Evolutionary conservation across 345 rosid genomes (phyloP), one percentile per base, ranked within the genome.

Genomic region (Brassica juncea): DNA sequence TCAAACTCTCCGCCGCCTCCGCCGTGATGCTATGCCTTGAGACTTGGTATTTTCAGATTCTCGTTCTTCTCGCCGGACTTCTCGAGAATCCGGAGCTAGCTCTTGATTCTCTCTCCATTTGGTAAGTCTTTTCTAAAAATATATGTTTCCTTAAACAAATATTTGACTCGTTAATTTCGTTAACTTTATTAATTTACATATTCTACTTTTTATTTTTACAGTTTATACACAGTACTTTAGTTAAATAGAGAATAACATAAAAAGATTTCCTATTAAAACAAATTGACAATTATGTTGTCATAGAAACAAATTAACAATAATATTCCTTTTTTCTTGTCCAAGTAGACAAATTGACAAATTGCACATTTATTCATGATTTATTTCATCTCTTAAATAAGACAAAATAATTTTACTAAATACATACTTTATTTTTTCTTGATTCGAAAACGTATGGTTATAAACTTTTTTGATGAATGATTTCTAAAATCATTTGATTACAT

Each of bases 21-120:
- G 89, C 89, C 6, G 87, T 86, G 54, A 88, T 88, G 91, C 74
- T 86, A 59, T 86, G 87, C 78, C 83, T 88, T 21, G 89, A 88
- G 79, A 68, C 83, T 16, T 84, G 91, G 91, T 86, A 86, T 47
- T 84, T 82, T 54, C 88, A 88, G 78, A 67, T 86, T 9, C 79
- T 86, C 0, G 91, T 88, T 34, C 78, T 88, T 4, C 66, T 86
- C 14, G 85, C 91, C 34, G 89, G 91, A 1, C 77, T 88, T 75
- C 85, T 88, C 2, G 83, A 84, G 15, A 81, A 88, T 8, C 86
- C 89, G 3, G 82, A 88, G 28, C 57, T 88, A 77, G 85, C 88
- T 61, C 82, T 88, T 7, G 81, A 78, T 16, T 71, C 81, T 3
- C 72, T 78, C 49, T 71, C 81, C 12, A 78, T 78, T 32, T 78